Conservation (phyloP, 2,329 filamentous ascomycete species). For the Simplicillium aogashimaense region DNA sequence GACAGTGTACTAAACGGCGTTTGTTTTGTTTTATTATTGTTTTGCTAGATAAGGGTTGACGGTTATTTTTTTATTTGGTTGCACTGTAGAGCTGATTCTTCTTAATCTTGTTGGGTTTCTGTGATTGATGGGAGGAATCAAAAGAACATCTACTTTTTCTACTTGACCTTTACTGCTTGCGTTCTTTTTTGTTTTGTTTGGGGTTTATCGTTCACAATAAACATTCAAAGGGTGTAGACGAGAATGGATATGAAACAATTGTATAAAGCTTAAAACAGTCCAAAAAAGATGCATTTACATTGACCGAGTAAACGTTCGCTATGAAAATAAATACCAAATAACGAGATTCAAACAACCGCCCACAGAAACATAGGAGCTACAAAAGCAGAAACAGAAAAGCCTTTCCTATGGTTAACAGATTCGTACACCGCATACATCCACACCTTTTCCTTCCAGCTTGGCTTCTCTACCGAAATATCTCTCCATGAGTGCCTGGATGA, state of each 20-base stretch:
- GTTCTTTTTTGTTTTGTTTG: no score
- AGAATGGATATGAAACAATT: neutral
- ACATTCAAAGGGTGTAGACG: no score
- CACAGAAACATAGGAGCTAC: neutral
- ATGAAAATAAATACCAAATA: no score
- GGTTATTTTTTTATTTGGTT: neutral
- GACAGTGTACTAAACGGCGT: constrained; percentile 2
- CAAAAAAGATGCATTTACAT: no score
- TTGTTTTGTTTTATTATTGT: neutral
- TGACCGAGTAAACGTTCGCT: no score
- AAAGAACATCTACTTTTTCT: no score
- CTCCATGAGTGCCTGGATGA: constrained; percentile 51
- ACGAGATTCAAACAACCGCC: neutral
- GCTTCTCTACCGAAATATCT: constrained; percentile 58
- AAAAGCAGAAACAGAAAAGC: constrained; percentile 1
- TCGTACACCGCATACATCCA: constrained; percentile 65
- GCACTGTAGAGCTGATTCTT: no score
- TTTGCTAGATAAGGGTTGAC: neutral
- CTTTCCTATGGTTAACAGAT: constrained; percentile 40
- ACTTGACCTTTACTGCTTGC: no score
- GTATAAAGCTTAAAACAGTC: neutral
- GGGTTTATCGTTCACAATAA: no score
- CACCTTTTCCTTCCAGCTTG: constrained; percentile 55
- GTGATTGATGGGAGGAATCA: neutral
- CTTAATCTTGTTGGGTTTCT: neutral